A percentile compares a stretch with the other conserved stretches of the same genome.
Evolutionary conservation across 768 basidiomycete genomes (phyloP).

Genomic region (Leccinum pellstonianum): DNA sequence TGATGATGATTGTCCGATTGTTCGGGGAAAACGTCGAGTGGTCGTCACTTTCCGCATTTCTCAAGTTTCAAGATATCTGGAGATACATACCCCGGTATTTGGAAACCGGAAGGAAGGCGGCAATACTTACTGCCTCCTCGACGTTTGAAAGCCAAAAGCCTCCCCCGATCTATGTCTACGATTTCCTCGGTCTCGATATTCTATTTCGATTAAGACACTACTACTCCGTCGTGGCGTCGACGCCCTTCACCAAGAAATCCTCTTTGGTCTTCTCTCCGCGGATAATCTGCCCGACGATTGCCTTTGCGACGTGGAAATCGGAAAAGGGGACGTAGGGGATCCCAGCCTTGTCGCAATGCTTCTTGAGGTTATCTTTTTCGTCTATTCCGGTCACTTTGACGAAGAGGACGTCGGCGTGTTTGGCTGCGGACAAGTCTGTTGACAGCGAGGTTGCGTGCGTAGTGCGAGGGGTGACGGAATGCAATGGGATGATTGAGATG

Average conservation of each 20-base stretch:
- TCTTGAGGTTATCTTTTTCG: slow-evolving; percentile 77
- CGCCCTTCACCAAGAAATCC: slow-evolving; percentile 20
- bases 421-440: slow-evolving; percentile 89
- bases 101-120: background rate
- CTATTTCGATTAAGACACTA: background rate
- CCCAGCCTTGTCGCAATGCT: slow-evolving; percentile 74
- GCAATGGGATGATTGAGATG: background rate
- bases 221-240: background rate
- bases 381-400: slow-evolving; percentile 78
- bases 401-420: slow-evolving; percentile 91
- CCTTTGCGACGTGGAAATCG: slow-evolving; percentile 64
- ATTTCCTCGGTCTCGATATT: background rate
- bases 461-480: background rate
- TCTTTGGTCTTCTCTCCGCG: slow-evolving; percentile 47
- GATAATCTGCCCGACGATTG: slow-evolving; percentile 66
- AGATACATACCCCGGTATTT: background rate
- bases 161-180: background rate
- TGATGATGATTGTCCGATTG: background rate
- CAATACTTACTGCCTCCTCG: background rate
- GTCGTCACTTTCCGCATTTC: background rate
- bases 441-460: background rate
- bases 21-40: background rate
- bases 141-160: background rate
- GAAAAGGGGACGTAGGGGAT: slow-evolving; percentile 80
- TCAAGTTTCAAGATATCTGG: background rate